Evolutionary conservation across 805 yeast species (phyloP).

Genomic region (Wickerhamomyces chaumierensis): DNA sequence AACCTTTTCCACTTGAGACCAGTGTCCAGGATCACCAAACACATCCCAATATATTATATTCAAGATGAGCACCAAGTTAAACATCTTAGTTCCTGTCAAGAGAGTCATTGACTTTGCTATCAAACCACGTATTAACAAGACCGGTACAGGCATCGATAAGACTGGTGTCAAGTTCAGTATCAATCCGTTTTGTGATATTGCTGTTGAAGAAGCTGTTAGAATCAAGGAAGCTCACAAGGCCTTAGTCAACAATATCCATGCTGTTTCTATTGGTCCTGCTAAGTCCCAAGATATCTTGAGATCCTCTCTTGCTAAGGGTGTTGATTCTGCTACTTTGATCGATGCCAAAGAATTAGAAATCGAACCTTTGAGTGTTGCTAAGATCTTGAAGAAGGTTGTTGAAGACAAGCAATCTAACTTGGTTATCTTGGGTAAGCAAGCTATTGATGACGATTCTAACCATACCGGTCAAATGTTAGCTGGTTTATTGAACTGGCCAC

Average conservation of each 20-base stretch:
- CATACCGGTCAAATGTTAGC: slow-evolving; percentile 97
- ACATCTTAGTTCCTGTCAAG: slow-evolving; percentile 87
- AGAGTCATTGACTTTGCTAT: slow-evolving; percentile 90
- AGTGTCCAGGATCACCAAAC: no score
- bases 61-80: slow-evolving; percentile 30
- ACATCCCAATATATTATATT: background rate
- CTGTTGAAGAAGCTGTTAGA: slow-evolving; percentile 87
- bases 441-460: slow-evolving; percentile 90
- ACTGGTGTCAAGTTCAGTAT: slow-evolving; percentile 86
- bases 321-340: slow-evolving; percentile 72
- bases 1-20: no score
- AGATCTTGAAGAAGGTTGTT: slow-evolving; percentile 63
- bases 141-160: slow-evolving; percentile 70
- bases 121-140: slow-evolving; percentile 83
- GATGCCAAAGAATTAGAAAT: slow-evolving; percentile 63
- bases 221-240: slow-evolving; percentile 56
- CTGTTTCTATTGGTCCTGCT: slow-evolving; percentile 80
- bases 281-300: slow-evolving; percentile 84
- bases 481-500: slow-evolving; percentile 90
- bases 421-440: slow-evolving; percentile 88
- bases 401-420: slow-evolving; percentile 64
- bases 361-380: slow-evolving; percentile 87
- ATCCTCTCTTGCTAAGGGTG: slow-evolving; percentile 91
- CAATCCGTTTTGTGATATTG: slow-evolving; percentile 97
- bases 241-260: slow-evolving; percentile 73